A percentile compares a stretch with the other conserved stretches of the same genome.
Evolutionary conservation across 2,329 filamentous ascomycete genomes (phyloP).

Genomic region (Aspergillus sp.): DNA sequence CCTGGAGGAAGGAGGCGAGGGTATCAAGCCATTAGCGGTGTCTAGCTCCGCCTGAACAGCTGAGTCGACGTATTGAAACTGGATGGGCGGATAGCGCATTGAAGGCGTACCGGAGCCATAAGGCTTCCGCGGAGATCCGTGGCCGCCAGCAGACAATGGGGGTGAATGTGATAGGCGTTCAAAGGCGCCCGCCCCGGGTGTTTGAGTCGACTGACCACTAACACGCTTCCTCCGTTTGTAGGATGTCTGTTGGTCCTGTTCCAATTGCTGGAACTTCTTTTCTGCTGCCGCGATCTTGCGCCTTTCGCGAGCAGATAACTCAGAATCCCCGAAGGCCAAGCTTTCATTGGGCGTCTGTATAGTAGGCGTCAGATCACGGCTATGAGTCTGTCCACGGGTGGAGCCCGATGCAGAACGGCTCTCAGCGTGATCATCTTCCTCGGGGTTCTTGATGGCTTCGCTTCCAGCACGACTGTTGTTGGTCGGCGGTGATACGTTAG

Average conservation of each 20-base stretch:
- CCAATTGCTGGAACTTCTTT: constrained; percentile 61
- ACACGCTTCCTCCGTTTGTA: constrained; percentile 58
- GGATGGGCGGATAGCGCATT: constrained; percentile 24
- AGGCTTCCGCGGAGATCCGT: constrained; percentile 29
- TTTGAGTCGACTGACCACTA: constrained; percentile 53
- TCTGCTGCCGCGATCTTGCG: constrained; percentile 64
- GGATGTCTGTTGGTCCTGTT: constrained; percentile 53
- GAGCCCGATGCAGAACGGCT: constrained; percentile 59
- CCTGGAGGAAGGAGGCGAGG: constrained; percentile 20
- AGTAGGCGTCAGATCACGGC: constrained; percentile 62
- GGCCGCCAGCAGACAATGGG: constrained; percentile 26
- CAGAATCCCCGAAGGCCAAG: constrained; percentile 40
- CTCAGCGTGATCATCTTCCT: constrained; percentile 59
- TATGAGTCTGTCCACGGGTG: constrained; percentile 54
- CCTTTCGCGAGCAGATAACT: constrained; percentile 61
- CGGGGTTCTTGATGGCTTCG: constrained; percentile 52
- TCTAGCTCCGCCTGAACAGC: constrained; percentile 47
- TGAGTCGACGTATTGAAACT: constrained; percentile 41
- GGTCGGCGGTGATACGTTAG: constrained; percentile 53
- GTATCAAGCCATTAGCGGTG: constrained; percentile 29
- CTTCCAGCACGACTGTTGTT: constrained; percentile 61
- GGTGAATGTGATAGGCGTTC: constrained; percentile 41
- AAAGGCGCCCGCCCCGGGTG: constrained; percentile 23
- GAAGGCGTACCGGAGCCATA: constrained; percentile 31
- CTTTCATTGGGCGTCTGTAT: constrained; percentile 46